Evolutionary conservation across 805 yeast genomes (phyloP).

Genomic region (Brettanomyces anomalus): DNA sequence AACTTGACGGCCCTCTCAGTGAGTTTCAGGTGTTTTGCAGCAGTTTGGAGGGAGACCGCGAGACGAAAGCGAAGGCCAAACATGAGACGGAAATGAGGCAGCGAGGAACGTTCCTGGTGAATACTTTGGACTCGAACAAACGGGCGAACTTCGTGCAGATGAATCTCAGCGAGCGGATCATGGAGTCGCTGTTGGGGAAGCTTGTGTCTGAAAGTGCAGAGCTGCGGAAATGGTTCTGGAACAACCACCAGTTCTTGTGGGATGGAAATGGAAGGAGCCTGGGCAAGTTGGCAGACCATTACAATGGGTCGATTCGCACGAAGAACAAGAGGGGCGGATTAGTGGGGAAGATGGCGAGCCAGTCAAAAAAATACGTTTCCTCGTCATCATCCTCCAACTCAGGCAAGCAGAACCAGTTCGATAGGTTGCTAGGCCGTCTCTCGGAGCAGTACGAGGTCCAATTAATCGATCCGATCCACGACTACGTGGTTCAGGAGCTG

Average conservation of each 20-base stretch:
- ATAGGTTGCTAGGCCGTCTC: conserved; percentile 40
- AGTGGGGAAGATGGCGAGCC: conserved; percentile 34
- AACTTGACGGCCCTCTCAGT: conserved; percentile 13
- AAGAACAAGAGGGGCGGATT: conserved; percentile 36
- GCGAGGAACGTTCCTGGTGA: conserved; percentile 38
- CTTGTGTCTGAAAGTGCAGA: conserved; percentile 24
- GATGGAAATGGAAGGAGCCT: conserved; percentile 34
- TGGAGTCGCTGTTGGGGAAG: conserved; percentile 34
- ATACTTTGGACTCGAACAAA: conserved; percentile 39
- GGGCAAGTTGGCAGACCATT: conserved; percentile 30
- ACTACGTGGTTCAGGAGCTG: conserved; percentile 36
- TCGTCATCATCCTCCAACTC: conserved; percentile 8
- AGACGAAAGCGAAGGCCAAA: too few species aligned
- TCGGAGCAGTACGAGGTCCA: conserved; percentile 36
- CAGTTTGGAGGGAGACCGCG: too few species aligned
- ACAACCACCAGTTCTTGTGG: conserved; percentile 38
- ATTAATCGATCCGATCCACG: conserved; percentile 46
- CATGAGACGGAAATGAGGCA: too few species aligned
- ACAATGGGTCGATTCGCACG: conserved; percentile 28
- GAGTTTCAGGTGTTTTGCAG: too few species aligned
- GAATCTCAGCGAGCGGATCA: conserved; percentile 38
- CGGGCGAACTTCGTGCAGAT: conserved; percentile 42
- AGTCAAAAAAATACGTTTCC: conserved; percentile 24
- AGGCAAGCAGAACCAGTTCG: conserved; percentile 23
- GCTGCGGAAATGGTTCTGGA: conserved; percentile 19